A percentile compares a stretch with the other conserved stretches of the same genome.
phyloP scores from a whole-genome alignment of 805 yeast genomes.

The Monosporozyma unispora region DNA sequence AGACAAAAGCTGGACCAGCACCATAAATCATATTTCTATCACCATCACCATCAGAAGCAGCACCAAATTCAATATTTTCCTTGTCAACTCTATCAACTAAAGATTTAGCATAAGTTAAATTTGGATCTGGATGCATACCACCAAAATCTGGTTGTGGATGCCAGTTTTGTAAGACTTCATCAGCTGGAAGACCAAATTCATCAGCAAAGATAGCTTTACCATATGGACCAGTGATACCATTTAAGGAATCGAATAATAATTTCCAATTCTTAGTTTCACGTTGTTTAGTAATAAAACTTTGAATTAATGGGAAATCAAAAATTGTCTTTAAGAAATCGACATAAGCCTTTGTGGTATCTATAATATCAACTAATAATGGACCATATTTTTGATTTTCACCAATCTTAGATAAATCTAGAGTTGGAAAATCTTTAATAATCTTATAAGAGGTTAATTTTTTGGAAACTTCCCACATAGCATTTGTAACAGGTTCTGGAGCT shows the following conservation, averaged over 20 bases:
- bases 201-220: constrained; percentile 77
- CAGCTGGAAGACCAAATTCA: constrained; percentile 67
- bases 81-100: constrained; percentile 79
- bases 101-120: constrained; percentile 85
- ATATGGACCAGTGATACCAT: constrained; percentile 97
- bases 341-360: constrained; percentile 74
- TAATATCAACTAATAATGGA: constrained; percentile 64
- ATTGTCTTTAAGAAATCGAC: constrained; percentile 71
- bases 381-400: constrained; percentile 46
- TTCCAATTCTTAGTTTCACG: constrained; percentile 49
- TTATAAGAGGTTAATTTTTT: constrained; percentile 51
- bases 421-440: constrained; percentile 47
- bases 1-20: constrained; percentile 75
- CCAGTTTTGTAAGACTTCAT: constrained; percentile 65
- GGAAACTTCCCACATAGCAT: constrained; percentile 70
- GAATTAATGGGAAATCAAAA: constrained; percentile 80
- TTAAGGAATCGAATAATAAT: constrained; percentile 79
- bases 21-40: constrained; percentile 99
- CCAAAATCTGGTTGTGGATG: constrained; percentile 86
- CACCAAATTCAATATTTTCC: constrained; percentile 83
- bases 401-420: constrained; percentile 51
- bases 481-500: constrained; percentile 91
- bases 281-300: constrained; percentile 47
- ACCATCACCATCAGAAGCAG: constrained; percentile 99
- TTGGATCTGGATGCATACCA: constrained; percentile 97